A percentile compares a stretch with the other conserved stretches of the same genome.
These are phyloP conservation scores for Fusarium chlamydosporum DNA, from an alignment of 2,329 filamentous ascomycete genomes.

Conservation along the genomic window DNA sequence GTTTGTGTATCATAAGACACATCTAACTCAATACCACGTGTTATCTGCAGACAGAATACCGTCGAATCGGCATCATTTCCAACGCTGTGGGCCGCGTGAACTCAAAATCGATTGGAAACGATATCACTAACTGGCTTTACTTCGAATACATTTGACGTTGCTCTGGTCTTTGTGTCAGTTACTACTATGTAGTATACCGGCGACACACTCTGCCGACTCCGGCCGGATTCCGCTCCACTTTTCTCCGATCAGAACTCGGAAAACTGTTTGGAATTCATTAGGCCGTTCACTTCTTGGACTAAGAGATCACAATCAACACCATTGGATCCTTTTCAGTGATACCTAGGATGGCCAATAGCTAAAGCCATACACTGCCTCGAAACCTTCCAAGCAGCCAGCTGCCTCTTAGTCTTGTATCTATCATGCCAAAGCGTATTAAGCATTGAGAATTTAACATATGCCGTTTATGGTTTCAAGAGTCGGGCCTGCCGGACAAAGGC, in stretches of 20 bases:
- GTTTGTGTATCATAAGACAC: not conserved
- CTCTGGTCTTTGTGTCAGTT: not conserved
- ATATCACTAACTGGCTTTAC: not conserved
- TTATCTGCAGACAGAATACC: not conserved
- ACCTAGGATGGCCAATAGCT: too few species aligned
- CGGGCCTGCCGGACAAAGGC: not conserved
- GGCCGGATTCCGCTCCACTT: not conserved
- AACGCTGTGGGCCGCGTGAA: not conserved
- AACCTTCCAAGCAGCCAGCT: too few species aligned
- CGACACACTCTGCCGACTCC: not conserved
- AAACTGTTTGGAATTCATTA: not conserved
- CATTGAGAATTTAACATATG: not conserved
- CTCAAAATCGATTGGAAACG: not conserved
- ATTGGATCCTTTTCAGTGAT: too few species aligned
- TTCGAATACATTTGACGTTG: not conserved
- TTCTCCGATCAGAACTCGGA: not conserved
- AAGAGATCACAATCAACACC: not conserved
- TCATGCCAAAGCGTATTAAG: too few species aligned
- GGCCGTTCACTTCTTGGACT: not conserved
- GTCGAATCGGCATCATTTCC: not conserved
- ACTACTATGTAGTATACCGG: not conserved
- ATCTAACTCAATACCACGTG: conserved; percentile 9
- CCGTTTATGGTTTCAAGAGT: not conserved
- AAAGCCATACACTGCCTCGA: too few species aligned
- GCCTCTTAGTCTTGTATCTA: too few species aligned